Evolutionary conservation across 1,284 basidiomycete species (phyloP).

Genomic region (Ganoderma sinense): DNA sequence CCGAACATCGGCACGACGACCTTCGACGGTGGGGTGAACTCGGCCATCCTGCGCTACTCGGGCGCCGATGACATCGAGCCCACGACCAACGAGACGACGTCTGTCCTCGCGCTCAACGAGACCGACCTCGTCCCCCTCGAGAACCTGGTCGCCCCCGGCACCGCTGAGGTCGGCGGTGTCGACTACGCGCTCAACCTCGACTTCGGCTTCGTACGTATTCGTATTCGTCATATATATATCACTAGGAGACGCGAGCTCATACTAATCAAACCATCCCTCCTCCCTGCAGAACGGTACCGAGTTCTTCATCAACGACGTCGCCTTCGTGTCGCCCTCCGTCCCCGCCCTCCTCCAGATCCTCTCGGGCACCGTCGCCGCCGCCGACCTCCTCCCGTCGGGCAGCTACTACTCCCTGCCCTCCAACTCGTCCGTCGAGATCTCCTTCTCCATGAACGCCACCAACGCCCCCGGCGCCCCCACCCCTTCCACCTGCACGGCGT

Average conservation of each 20-base stretch:
- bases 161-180: constrained; percentile 11
- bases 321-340: constrained; percentile 31
- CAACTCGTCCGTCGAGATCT: constrained; percentile 43
- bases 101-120: constrained; percentile 34
- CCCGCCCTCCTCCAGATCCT: too few relatives aligned
- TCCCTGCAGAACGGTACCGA: constrained; percentile 21
- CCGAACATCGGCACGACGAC: constrained; percentile 39
- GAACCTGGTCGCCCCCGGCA: constrained; percentile 11
- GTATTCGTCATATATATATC: neutral
- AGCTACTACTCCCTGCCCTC: constrained; percentile 35
- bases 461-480: constrained; percentile 36
- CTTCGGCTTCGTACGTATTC: constrained; percentile 28
- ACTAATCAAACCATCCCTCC: neutral
- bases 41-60: constrained; percentile 30
- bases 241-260: neutral
- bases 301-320: constrained; percentile 36
- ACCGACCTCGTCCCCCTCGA: constrained; percentile 32
- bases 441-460: constrained; percentile 33
- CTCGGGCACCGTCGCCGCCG: constrained; percentile 34
- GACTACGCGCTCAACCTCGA: constrained; percentile 7
- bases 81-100: constrained; percentile 40
- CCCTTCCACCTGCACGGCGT: constrained; percentile 48
- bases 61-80: constrained; percentile 53
- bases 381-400: constrained; percentile 37
- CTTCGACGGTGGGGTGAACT: constrained; percentile 46